A percentile compares a stretch with the other conserved stretches of the same genome.
These are phyloP conservation scores for Beauveria varroae DNA, from an alignment of 2,329 filamentous ascomycete genomes.

Conservation along the genomic window DNA sequence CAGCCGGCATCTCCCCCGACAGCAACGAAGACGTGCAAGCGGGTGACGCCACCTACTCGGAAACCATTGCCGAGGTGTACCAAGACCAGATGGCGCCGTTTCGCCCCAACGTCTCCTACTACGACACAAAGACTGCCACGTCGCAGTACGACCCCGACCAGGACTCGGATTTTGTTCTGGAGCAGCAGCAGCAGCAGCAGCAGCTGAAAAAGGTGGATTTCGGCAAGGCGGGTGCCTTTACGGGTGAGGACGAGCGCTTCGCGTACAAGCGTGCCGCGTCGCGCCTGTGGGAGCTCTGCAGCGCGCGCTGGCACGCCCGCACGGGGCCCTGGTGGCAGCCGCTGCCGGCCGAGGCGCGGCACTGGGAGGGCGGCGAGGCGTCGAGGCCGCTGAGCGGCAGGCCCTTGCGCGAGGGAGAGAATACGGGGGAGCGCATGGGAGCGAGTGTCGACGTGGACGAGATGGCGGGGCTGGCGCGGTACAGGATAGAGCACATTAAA, in stretches of 20 bases:
- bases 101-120: constrained; percentile 67
- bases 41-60: constrained; percentile 33
- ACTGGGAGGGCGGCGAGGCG: constrained; percentile 51
- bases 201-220: constrained; percentile 49
- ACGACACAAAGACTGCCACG: constrained; percentile 40
- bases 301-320: constrained; percentile 61
- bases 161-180: constrained; percentile 46
- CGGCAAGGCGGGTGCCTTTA: constrained; percentile 58
- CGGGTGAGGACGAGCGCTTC: constrained; percentile 74
- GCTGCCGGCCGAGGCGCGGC: constrained; percentile 51
- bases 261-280: constrained; percentile 71
- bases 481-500: constrained; percentile 28
- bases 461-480: constrained; percentile 31
- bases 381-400: constrained; percentile 17
- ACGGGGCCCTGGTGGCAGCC: constrained; percentile 65
- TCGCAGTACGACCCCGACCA: constrained; percentile 48
- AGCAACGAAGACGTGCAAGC: constrained; percentile 16
- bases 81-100: constrained; percentile 73
- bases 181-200: constrained; percentile 22
- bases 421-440: constrained; percentile 24
- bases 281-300: constrained; percentile 77
- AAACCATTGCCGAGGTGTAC: constrained; percentile 57
- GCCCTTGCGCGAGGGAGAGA: neutral
- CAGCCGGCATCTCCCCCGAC: constrained; percentile 1
- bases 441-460: constrained; percentile 28